Conservation (phyloP, 2,329 filamentous ascomycete species). For the Fusarium mangiferae region DNA sequence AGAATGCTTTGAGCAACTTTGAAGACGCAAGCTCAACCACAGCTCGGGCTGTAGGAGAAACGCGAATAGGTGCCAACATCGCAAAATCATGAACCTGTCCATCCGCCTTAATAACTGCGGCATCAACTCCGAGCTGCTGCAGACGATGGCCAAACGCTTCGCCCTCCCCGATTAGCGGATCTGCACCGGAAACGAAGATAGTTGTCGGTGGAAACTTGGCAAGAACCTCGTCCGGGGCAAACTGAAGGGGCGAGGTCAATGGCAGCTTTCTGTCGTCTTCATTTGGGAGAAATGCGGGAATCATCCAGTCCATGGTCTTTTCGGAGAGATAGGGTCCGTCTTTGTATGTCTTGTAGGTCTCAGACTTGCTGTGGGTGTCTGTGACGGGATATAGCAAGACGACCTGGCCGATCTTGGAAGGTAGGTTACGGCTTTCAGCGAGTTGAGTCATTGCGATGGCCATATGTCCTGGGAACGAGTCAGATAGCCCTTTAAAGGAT, state of each 20-base stretch:
- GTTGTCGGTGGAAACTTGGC: constrained; percentile 17
- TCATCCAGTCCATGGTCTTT: constrained; percentile 36
- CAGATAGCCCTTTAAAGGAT: fast-evolving
- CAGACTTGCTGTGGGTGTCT: constrained; percentile 15
- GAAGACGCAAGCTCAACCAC: constrained; percentile 18
- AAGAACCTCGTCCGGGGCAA: background rate
- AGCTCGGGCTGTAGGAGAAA: constrained; percentile 10
- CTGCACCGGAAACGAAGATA: constrained; percentile 8
- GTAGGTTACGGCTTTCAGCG: background rate
- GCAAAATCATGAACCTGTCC: constrained; percentile 26
- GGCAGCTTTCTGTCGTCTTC: constrained; percentile 15
- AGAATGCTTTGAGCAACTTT: constrained; percentile 2
- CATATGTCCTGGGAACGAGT: constrained; percentile 11
- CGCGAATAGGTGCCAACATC: constrained; percentile 1
- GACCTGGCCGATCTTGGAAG: constrained; percentile 4
- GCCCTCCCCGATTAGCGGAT: constrained; percentile 14
- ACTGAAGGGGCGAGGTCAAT: constrained; percentile 17
- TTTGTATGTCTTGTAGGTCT: constrained; percentile 17
- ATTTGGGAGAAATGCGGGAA: background rate
- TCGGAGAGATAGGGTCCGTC: constrained; percentile 24
- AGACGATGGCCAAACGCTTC: constrained; percentile 22
- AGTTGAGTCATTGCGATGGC: constrained; percentile 24
- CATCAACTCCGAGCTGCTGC: constrained; percentile 6
- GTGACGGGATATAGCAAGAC: constrained; percentile 27
- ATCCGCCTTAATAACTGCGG: constrained; percentile 11